Base-by-base conservation (phyloP, 2,329 filamentous ascomycete species). In the Apiospora phragmitis region DNA sequence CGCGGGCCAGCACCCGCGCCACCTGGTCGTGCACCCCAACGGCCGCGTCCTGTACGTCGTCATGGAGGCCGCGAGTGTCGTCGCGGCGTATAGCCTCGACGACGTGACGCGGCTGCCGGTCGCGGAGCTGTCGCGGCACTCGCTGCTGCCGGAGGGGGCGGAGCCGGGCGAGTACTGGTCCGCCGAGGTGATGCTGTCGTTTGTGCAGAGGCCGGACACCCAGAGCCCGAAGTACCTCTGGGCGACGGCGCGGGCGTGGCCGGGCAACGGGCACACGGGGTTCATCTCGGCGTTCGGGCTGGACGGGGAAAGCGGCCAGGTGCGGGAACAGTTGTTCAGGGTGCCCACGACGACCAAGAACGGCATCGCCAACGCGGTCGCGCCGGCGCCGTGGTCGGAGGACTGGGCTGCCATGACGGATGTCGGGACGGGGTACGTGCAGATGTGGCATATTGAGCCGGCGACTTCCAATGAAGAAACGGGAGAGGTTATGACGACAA, bases 161-260 rank as follows among this genome's bases (percentile, higher is more conserved):
- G 45, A 43, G 8, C 18, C 38, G n/a, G 14, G 45, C 14, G n/a
- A 67, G 12, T 76, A 74, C 71, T 75, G 74, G 74, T 72, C 72
- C 0, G 74, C 74, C 16, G 74, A 74, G 69, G 74, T 76, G 16
- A 71, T 73, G 68, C 71, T 77, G 12, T 77, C 75, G 4, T 9
- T 42, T 55, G 59, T 0, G 67, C 67, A 16, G 49, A 55, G n/a
- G 45, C 62, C 8, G 21, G 8, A 18, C 16, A n/a, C 5, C n/a
- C n/a, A n/a, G n/a, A 49, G 2, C 5, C 47, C 47, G 6, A 42
- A 71, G 35, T 77, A 74, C 26, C 70, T 77, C 26, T 77, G 74
- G 74, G 74, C 72, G 14, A 75, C 74, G 2, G 69, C 71, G 1
- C 71, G 73, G 6, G 72, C 71, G 21, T 68, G 69, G 35, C 18